Conservation (phyloP, 1,284 basidiomycete genomes). For the Heimioporus retisporus region DNA sequence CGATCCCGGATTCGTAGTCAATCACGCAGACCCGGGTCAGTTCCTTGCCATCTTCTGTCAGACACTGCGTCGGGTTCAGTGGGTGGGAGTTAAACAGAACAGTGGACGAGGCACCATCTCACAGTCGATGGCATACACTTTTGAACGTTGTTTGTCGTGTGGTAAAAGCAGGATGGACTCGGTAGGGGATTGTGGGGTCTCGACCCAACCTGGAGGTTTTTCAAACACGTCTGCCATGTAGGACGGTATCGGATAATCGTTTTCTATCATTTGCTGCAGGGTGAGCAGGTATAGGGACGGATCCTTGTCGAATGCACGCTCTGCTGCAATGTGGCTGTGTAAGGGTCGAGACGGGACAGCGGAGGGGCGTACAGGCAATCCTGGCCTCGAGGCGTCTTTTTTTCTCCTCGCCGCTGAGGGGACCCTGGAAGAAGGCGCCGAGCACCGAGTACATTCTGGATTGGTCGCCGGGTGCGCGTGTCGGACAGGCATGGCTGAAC, state of each 20-base stretch:
- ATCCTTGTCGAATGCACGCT: conserved; percentile 65
- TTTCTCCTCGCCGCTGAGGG: conserved; percentile 84
- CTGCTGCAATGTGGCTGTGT: conserved; percentile 54
- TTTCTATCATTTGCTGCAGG: conserved; percentile 89
- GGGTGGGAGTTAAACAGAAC: background rate
- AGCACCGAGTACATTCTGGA: conserved; percentile 89
- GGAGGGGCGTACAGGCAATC: conserved; percentile 57
- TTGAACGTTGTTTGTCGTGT: conserved; percentile 45
- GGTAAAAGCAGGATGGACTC: conserved; percentile 39
- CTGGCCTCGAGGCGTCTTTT: conserved; percentile 68
- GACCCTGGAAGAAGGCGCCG: conserved; percentile 82
- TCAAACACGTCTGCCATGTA: conserved; percentile 80
- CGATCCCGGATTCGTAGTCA: conserved; percentile 75
- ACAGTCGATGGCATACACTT: conserved; percentile 85
- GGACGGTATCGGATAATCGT: conserved; percentile 88
- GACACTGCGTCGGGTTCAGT: conserved; percentile 61
- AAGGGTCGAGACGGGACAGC: conserved; percentile 3
- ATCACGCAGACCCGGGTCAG: conserved; percentile 88
- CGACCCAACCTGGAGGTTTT: conserved; percentile 74
- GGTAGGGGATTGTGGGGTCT: conserved; percentile 71
- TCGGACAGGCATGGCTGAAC: conserved; percentile 93
- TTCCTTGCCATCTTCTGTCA: conserved; percentile 90
- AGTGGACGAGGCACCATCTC: conserved; percentile 80
- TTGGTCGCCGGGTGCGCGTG: conserved; percentile 88
- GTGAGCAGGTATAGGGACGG: conserved; percentile 81